phyloP scores from a whole-genome alignment of 495 filamentous ascomycete genomes.

The Talaromyces nanjingensis region DNA sequence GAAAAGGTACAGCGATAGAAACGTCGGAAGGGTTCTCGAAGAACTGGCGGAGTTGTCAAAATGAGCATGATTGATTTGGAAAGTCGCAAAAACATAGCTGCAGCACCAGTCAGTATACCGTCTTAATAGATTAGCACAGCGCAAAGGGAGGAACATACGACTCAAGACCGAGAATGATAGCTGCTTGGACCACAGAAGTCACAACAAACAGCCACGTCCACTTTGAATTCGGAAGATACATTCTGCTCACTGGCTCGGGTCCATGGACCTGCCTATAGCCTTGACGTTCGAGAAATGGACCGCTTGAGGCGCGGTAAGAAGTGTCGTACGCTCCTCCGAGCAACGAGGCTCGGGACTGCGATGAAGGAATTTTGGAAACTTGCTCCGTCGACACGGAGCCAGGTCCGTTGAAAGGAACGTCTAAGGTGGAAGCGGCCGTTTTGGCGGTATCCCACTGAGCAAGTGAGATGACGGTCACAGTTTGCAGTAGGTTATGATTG shows the following conservation, averaged over 20 bases:
- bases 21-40: constrained; percentile 71
- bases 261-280: constrained; percentile 37
- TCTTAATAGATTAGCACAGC: not conserved
- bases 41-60: constrained; percentile 29
- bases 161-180: constrained; percentile 75
- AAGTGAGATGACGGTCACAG: not conserved
- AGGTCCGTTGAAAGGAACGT: not conserved
- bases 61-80: constrained; percentile 61
- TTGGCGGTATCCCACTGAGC: constrained; percentile 1
- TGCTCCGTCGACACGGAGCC: constrained; percentile 37
- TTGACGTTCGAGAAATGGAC: constrained; percentile 51
- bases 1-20: constrained; percentile 94
- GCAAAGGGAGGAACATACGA: constrained; percentile 50
- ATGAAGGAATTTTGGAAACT: constrained; percentile 52
- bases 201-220: constrained; percentile 88
- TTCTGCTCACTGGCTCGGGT: constrained; percentile 26
- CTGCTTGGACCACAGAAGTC: constrained; percentile 66
- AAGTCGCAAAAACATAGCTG: constrained; percentile 42
- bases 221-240: constrained; percentile 67
- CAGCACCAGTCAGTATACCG: constrained; percentile 8
- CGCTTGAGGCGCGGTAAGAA: constrained; percentile 36
- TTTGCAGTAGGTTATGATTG: not conserved
- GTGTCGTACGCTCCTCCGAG: constrained; percentile 53
- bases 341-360: constrained; percentile 58
- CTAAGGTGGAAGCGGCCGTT: not conserved